A percentile compares a stretch with the other conserved stretches of the same genome.
phyloP scores from a whole-genome alignment of 768 basidiomycete species.

The Auricularia cornea region DNA sequence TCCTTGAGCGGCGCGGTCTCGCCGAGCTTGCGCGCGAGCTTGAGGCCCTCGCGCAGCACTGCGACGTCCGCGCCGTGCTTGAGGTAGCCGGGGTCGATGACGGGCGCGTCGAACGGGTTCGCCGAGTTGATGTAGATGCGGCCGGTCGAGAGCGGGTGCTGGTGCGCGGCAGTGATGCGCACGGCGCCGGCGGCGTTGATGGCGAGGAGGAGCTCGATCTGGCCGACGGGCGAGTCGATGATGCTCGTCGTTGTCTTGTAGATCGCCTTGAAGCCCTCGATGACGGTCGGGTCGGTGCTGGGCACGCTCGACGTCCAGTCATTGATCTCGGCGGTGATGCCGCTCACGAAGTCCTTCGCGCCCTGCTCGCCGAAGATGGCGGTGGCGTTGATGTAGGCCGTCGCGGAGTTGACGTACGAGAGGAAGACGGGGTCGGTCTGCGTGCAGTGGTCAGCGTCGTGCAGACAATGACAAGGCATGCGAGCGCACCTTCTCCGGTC shows the following conservation, averaged over 20 bases:
- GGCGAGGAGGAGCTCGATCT: conserved; percentile 48
- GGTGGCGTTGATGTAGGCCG: conserved; percentile 49
- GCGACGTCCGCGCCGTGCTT: conserved; percentile 41
- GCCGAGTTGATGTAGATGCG: conserved; percentile 51
- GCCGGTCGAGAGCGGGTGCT: conserved; percentile 58
- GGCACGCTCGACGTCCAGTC: conserved; percentile 30
- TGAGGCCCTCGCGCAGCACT: conserved; percentile 50
- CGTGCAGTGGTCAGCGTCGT: no score
- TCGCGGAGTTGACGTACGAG: conserved; percentile 57
- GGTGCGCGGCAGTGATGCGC: conserved; percentile 55
- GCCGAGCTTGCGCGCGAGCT: conserved; percentile 51
- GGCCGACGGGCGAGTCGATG: conserved; percentile 35
- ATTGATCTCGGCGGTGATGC: conserved; percentile 23
- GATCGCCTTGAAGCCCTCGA: conserved; percentile 48
- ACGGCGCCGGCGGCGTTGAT: conserved; percentile 26
- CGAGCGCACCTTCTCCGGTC: conserved; percentile 15
- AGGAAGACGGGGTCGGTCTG: conserved; percentile 31
- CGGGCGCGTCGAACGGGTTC: conserved; percentile 49
- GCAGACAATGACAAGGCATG: no score
- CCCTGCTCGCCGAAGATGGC: conserved; percentile 31
- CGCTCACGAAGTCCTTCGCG: conserved; percentile 25
- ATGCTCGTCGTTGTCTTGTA: conserved; percentile 38
- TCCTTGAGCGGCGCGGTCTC: conserved; percentile 41
- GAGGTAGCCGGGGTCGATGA: conserved; percentile 62
- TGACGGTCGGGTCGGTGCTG: conserved; percentile 35